Conservation (phyloP, 2,329 filamentous ascomycete genomes). For the Tolypocladium capitatum region DNA sequence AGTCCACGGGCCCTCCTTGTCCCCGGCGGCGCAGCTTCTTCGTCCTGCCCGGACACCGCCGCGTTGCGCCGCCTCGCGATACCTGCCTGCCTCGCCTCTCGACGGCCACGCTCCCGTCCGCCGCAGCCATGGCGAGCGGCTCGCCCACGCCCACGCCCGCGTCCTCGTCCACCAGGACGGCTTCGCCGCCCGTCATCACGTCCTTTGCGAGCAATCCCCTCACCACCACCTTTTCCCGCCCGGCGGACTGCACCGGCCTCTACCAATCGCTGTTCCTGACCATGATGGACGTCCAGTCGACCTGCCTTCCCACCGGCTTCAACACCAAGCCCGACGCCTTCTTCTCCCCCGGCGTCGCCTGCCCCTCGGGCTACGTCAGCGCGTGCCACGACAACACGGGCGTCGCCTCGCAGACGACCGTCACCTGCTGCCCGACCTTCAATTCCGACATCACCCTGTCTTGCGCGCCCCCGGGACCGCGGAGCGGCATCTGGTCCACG, state of each 20-base stretch:
- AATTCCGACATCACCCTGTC: constrained; percentile 11
- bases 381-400: constrained; percentile 14
- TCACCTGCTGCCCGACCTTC: constrained; percentile 21
- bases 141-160: no score
- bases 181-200: constrained; percentile 4
- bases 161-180: neutral
- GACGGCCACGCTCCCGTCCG: neutral
- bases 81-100: neutral
- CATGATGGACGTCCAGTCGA: constrained; percentile 16
- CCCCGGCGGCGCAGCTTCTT: no score
- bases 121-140: neutral
- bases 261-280: constrained; percentile 9
- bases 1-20: neutral
- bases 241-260: constrained; percentile 10
- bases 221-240: constrained; percentile 12
- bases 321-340: constrained; percentile 11
- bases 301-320: constrained; percentile 18
- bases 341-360: constrained; percentile 19
- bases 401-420: constrained; percentile 15
- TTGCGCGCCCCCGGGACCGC: constrained; percentile 14
- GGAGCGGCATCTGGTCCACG: constrained; percentile 9
- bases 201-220: constrained; percentile 12
- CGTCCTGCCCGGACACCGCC: neutral
- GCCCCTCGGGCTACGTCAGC: constrained; percentile 17
- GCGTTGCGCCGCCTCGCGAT: neutral